These are phyloP conservation scores for Zymoseptoria ardabiliae DNA, from an alignment of 2,329 filamentous ascomycete genomes.

Conservation along the genomic window DNA sequence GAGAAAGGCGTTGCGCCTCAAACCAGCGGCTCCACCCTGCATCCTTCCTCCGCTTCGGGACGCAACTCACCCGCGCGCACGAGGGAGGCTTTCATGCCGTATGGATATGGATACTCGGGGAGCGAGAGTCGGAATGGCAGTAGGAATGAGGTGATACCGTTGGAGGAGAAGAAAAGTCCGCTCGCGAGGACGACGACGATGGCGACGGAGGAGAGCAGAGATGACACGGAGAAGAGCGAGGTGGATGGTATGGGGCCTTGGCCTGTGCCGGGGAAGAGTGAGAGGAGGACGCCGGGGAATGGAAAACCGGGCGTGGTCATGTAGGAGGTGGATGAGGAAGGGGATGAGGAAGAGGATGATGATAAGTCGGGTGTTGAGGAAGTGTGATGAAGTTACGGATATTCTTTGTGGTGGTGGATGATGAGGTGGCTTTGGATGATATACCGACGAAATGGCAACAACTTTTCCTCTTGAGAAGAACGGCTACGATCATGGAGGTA, in stretches of 20 bases:
- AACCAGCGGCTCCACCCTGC: background rate
- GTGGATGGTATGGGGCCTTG: background rate
- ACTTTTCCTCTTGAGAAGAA: background rate
- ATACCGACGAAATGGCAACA: background rate
- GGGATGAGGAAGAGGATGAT: background rate
- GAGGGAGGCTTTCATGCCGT: slow-evolving; percentile 29
- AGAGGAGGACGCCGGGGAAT: background rate
- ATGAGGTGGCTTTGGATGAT: background rate
- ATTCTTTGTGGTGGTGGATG: background rate
- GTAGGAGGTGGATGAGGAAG: background rate
- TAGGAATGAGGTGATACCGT: slow-evolving; percentile 9
- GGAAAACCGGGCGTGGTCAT: background rate
- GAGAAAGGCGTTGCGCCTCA: slow-evolving; percentile 6
- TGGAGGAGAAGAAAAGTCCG: slow-evolving; percentile 18
- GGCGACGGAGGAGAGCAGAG: background rate
- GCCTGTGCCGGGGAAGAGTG: background rate
- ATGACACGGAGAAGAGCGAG: background rate
- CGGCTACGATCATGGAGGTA: too few species aligned
- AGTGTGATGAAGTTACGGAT: background rate
- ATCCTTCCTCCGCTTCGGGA: slow-evolving; percentile 9
- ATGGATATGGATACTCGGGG: slow-evolving; percentile 27
- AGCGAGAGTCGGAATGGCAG: slow-evolving; percentile 18
- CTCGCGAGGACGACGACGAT: slow-evolving; percentile 18
- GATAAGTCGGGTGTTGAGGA: too few species aligned
- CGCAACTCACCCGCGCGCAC: slow-evolving; percentile 23